Evolutionary conservation across 2,329 filamentous ascomycete species (phyloP), one percentile per base, ranked within the genome.

Genomic region (Microcyclospora tardicrescens): DNA sequence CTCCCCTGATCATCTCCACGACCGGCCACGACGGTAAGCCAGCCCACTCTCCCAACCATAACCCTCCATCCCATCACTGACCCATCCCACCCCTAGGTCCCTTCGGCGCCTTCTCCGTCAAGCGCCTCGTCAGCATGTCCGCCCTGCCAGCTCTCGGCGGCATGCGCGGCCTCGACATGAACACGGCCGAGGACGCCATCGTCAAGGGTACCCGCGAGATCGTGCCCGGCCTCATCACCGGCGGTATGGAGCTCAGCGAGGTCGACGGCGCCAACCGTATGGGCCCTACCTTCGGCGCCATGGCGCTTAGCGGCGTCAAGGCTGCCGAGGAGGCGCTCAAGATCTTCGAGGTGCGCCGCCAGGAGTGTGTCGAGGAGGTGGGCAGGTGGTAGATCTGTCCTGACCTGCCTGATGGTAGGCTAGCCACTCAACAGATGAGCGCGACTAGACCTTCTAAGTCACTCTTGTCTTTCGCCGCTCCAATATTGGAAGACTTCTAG

Each of bases 111-210:
- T 95, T 95, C 69, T 82, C 67, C 48, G 86, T 84, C 60, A 94
- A 94, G 75, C 77, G 86, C 35, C 79, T 94, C 31, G 86, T 93
- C 35, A 83, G 79, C 61, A 93, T 94, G 85, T 73, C 81, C 61
- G 74, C 77, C 49, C 71, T 94, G 43, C 79, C 85, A 59, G 78
- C 83, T 63, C 75, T 94, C 2, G 85, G 84, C 41, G 86, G 86
- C 48, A 95, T 95, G 86, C 79, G 86, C 41, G 87, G 86, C 8
- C 69, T 95, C 13, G 86, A 95, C 62, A 95, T 94, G 86, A 84
- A 86, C 64, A 68, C 71, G 2, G 86, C 86, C 33, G 86, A 95
- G 62, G 86, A 95, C 53, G 85, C 86, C 35, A 94, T 95, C 51
- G 86, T 94, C 59, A 93, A 91, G 71, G 72, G 81, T 50, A 94